Conservation (phyloP, 2,329 filamentous ascomycete species). For the Harringtonia aguacate region DNA sequence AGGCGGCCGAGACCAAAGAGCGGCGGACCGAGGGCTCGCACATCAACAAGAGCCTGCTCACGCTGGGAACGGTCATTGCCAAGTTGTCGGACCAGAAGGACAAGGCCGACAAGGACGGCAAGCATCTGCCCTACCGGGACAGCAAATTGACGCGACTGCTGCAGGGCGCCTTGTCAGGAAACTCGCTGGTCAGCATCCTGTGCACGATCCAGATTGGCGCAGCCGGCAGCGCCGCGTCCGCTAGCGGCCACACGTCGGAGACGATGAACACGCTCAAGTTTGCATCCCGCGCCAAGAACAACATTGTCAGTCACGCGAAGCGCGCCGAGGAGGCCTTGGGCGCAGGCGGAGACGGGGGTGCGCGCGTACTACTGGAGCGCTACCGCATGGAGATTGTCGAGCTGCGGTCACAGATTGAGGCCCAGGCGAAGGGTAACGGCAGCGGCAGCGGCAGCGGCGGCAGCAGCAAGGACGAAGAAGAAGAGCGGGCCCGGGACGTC, state of each 20-base stretch:
- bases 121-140: conserved; percentile 92
- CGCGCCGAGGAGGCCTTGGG: conserved; percentile 82
- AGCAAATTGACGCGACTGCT: conserved; percentile 92
- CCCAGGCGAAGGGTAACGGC: conserved; percentile 61
- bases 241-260: conserved; percentile 70
- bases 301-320: conserved; percentile 94
- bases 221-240: conserved; percentile 57
- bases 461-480: conserved; percentile 28
- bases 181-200: conserved; percentile 91
- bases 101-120: conserved; percentile 76
- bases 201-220: conserved; percentile 92
- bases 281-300: conserved; percentile 93
- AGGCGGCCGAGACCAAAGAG: conserved; percentile 91
- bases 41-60: conserved; percentile 96
- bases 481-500: conserved; percentile 50
- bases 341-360: conserved; percentile 70
- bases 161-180: conserved; percentile 84
- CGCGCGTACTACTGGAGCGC: conserved; percentile 77
- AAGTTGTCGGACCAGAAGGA: conserved; percentile 85
- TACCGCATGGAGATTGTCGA: conserved; percentile 90
- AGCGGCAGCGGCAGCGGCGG: conserved; percentile 20
- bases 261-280: conserved; percentile 96
- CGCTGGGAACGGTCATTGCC: conserved; percentile 88
- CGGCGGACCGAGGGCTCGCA: conserved; percentile 89
- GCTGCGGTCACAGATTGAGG: conserved; percentile 68